Evolutionary conservation across 331 rosid species (phyloP).

Genomic region (Malus hybrid): DNA sequence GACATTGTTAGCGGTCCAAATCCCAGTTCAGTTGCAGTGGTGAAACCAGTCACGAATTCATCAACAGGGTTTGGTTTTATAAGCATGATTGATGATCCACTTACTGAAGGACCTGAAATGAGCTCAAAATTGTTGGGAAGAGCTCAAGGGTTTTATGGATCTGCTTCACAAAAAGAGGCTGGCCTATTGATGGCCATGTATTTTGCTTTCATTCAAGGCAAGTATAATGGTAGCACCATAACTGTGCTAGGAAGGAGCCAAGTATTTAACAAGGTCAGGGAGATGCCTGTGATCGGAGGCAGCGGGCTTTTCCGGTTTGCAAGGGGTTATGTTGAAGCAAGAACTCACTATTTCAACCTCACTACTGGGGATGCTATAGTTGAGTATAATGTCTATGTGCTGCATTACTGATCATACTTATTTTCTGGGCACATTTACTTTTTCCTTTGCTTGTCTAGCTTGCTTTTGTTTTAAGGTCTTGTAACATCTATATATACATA

Average conservation of each 20-base stretch:
- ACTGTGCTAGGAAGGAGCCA: slow-evolving; percentile 22
- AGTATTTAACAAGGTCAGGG: slow-evolving; percentile 16
- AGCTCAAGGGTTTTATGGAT: slow-evolving; percentile 19
- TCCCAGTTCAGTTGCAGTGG: slow-evolving; percentile 9
- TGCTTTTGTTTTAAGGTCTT: not conserved
- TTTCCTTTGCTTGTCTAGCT: not conserved
- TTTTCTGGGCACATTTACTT: not conserved
- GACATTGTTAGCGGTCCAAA: slow-evolving; percentile 18
- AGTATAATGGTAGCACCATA: not conserved
- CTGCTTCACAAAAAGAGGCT: slow-evolving; percentile 6
- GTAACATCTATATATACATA: not conserved
- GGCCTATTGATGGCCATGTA: slow-evolving; percentile 28
- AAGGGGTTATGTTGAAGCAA: slow-evolving; percentile 24
- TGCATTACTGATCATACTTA: slow-evolving; percentile 16
- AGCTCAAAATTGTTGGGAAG: slow-evolving; percentile 22
- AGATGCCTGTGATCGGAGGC: slow-evolving; percentile 40
- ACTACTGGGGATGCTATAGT: slow-evolving; percentile 19
- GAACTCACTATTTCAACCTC: not conserved
- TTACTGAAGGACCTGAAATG: slow-evolving; percentile 22
- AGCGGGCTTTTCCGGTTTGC: slow-evolving; percentile 25
- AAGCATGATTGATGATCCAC: slow-evolving; percentile 24
- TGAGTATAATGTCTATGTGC: slow-evolving; percentile 25
- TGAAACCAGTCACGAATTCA: slow-evolving; percentile 5
- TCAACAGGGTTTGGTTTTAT: slow-evolving; percentile 12
- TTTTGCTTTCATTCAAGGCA: slow-evolving; percentile 6